Conservation (phyloP, 208 protist species). For the Trypanosoma avium region DNA sequence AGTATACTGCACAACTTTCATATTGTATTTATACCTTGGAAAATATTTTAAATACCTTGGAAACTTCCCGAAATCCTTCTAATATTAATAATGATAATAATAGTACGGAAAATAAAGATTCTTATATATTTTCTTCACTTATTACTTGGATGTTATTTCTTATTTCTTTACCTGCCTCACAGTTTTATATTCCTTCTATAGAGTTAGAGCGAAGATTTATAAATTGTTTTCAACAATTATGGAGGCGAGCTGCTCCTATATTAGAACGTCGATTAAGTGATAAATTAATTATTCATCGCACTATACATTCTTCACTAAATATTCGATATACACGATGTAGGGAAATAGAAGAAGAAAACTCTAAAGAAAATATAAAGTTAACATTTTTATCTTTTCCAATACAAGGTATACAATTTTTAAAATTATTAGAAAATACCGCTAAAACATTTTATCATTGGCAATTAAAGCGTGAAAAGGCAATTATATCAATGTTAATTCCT, state of each 20-base stretch:
- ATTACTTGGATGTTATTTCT: conserved; percentile 1
- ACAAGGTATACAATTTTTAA: conserved; percentile 1
- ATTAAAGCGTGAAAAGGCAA: background rate
- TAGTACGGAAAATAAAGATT: too few relatives aligned
- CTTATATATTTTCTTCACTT: background rate
- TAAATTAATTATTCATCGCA: conserved; percentile 26
- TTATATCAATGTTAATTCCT: background rate
- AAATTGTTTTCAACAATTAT: conserved; percentile 13
- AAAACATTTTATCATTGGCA: conserved; percentile 1
- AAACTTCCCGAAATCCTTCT: background rate
- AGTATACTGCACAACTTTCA: background rate
- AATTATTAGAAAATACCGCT: background rate
- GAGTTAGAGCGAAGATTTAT: conserved; percentile 5
- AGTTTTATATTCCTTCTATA: too few relatives aligned
- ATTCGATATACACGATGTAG: conserved; percentile 14
- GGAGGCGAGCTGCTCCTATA: conserved; percentile 15
- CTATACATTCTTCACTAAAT: conserved; percentile 26
- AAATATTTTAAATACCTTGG: conserved; percentile 1
- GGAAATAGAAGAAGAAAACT: background rate
- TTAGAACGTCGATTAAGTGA: conserved; percentile 23
- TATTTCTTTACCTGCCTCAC: too few relatives aligned
- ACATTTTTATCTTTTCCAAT: background rate
- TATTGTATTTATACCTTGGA: background rate
- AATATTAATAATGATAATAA: too few relatives aligned
- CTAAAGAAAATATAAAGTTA: background rate